These are phyloP conservation scores for Spathaspora boniae DNA, from an alignment of 805 yeast genomes.

Conservation along the genomic window DNA sequence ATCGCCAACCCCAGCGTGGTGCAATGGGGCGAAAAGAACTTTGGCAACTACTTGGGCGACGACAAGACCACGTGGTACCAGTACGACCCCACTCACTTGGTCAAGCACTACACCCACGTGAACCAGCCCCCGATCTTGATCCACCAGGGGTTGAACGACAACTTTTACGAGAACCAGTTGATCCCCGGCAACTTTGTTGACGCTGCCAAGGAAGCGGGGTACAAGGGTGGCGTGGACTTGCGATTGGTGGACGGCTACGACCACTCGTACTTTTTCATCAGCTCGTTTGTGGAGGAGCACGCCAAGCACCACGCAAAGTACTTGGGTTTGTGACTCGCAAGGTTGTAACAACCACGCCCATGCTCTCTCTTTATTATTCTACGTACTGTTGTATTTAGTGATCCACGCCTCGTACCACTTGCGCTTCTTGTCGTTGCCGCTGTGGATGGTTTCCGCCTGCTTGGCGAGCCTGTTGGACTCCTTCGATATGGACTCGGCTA, in stretches of 20 bases:
- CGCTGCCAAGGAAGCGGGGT: conserved; percentile 54
- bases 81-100: conserved; percentile 82
- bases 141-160: conserved; percentile 79
- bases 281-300: conserved; percentile 77
- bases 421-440: conserved; percentile 47
- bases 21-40: conserved; percentile 89
- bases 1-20: conserved; percentile 72
- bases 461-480: conserved; percentile 29
- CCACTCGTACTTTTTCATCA: conserved; percentile 84
- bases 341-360: conserved; percentile 5
- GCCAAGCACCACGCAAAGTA: conserved; percentile 82
- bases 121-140: conserved; percentile 60
- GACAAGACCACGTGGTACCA: conserved; percentile 60
- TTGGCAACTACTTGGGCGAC: conserved; percentile 70
- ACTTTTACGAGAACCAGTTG: conserved; percentile 69
- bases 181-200: conserved; percentile 69
- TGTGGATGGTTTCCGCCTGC: conserved; percentile 45
- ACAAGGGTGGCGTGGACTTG: conserved; percentile 58
- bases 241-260: conserved; percentile 78
- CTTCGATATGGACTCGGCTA: conserved; percentile 21
- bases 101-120: conserved; percentile 53
- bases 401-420: conserved; percentile 59
- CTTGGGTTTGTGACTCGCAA: conserved; percentile 29
- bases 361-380: conserved; percentile 1
- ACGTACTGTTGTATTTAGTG: conserved; percentile 31